Base-by-base conservation (phyloP, 768 basidiomycete genomes). In the Lactarius sp. region DNA sequence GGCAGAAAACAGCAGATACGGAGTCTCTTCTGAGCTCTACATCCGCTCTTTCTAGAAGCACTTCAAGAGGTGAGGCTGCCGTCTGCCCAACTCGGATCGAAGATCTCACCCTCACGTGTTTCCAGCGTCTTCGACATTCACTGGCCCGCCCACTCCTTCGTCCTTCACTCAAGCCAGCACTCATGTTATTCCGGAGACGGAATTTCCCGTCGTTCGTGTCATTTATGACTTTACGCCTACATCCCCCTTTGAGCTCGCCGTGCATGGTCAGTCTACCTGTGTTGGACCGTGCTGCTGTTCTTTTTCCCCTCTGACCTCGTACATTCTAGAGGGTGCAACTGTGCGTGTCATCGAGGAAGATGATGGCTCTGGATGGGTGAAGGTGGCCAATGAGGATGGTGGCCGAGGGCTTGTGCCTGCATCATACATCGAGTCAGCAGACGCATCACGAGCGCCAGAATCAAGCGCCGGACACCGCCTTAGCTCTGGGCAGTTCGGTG, bases 341-440 rank as follows among this genome's bases (percentile, higher is more conserved):
- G 86, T 95, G 16, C 79, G 79, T 61, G 78, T 94, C 44, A 71
- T 90, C 20, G 91, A 94, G 71, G 82, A 85, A 64, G 90, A 94
- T 64, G 92, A 92, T 68, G 90, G 90, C 12, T 90, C 89, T 16
- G 91, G 91, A 2, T 93, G 91, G 92, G 82, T 88, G 12, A 93
- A 93, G 71, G 88, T 92, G 9, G 72, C 75, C 27, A 81, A 88
- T 69, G 70, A 74, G 44, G 72, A 73, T n/a, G 83, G 85, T 63
- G 78, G 79, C 60, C 81, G 82, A 68, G 91, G 91, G 9, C 82
- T 93, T 46, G 85, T 92, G 12, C 92, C 92, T n/a, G 88, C 88
- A n/a, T 85, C 89, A 27, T 93, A 93, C 77, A 72, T 92, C 56
- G 79, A 82, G 67, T 65, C 75, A 27, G 72, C 73, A 53, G 75